Percentiles rank a stretch among this genome's conserved stretches.
Evolutionary conservation across 2,329 filamentous ascomycete genomes (phyloP).

Genomic region (Cryphonectria radicalis): DNA sequence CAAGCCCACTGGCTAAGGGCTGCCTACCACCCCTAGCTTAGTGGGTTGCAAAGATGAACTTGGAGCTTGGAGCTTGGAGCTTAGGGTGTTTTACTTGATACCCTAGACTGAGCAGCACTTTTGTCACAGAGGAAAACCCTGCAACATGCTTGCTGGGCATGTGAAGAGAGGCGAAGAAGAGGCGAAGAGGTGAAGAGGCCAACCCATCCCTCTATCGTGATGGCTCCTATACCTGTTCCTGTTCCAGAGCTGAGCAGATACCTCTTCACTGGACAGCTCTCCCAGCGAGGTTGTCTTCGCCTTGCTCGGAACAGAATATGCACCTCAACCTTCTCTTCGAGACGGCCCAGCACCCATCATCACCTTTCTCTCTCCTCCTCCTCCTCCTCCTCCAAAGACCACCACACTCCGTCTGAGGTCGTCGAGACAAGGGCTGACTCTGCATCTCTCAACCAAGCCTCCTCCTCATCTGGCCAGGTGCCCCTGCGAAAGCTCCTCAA

Average conservation of each 20-base stretch:
- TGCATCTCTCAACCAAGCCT: not conserved
- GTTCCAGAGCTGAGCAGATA: slow-evolving; percentile 53
- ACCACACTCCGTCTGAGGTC: slow-evolving; percentile 1
- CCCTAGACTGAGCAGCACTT: not conserved
- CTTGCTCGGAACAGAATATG: not conserved
- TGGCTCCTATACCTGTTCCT: slow-evolving; percentile 50
- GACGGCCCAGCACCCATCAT: not conserved
- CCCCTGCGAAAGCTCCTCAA: slow-evolving; percentile 75
- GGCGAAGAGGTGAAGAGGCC: not conserved
- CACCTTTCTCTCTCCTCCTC: slow-evolving; percentile 13
- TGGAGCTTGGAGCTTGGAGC: not conserved
- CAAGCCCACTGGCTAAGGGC: no score
- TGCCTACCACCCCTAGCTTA: no score
- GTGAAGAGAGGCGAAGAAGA: not conserved
- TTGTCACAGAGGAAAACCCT: not conserved
- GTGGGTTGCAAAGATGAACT: not conserved
- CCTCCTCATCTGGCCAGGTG: slow-evolving; percentile 35
- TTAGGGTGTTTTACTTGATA: not conserved
- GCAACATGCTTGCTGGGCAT: not conserved
- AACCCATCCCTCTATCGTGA: slow-evolving; percentile 35
- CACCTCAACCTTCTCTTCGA: not conserved
- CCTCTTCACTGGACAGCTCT: slow-evolving; percentile 51
- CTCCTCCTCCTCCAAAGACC: not conserved
- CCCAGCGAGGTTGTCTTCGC: slow-evolving; percentile 47
- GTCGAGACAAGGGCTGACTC: not conserved